These are phyloP conservation scores for Microthlaspi erraticum DNA, from an alignment of 345 rosid species.

Conservation along the genomic window DNA sequence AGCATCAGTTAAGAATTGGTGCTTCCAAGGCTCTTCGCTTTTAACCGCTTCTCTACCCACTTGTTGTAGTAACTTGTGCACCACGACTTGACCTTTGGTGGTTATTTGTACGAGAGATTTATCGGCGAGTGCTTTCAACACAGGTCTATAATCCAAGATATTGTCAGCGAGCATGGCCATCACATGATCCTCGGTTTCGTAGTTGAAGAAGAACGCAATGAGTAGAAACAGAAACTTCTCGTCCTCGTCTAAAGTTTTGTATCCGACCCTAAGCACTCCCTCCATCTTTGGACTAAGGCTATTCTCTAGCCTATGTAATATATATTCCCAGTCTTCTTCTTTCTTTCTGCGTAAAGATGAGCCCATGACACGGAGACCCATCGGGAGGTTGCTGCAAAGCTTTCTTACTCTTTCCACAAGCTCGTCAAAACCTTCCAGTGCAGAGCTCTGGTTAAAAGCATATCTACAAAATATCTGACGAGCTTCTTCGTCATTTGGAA, in stretches of 20 bases:
- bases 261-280: conserved; percentile 30
- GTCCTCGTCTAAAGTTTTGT: conserved; percentile 18
- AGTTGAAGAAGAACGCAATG: conserved; percentile 43
- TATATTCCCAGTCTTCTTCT: neutral
- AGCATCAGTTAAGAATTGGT: conserved; percentile 24
- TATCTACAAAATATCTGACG: neutral
- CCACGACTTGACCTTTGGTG: too few relatives aligned
- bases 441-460: neutral
- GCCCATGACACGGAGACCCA: conserved; percentile 22
- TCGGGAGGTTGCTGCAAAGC: neutral
- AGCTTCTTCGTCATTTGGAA: neutral
- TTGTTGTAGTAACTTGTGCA: conserved; percentile 40
- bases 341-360: neutral
- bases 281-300: conserved; percentile 6
- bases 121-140: conserved; percentile 7
- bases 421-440: neutral
- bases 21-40: conserved; percentile 17
- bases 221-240: conserved; percentile 28
- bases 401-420: neutral
- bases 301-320: neutral
- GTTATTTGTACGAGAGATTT: conserved; percentile 34
- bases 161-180: neutral
- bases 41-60: conserved; percentile 30
- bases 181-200: neutral
- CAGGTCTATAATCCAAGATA: neutral